Conservation (phyloP, 805 yeast species). For the Candida michaelii region DNA sequence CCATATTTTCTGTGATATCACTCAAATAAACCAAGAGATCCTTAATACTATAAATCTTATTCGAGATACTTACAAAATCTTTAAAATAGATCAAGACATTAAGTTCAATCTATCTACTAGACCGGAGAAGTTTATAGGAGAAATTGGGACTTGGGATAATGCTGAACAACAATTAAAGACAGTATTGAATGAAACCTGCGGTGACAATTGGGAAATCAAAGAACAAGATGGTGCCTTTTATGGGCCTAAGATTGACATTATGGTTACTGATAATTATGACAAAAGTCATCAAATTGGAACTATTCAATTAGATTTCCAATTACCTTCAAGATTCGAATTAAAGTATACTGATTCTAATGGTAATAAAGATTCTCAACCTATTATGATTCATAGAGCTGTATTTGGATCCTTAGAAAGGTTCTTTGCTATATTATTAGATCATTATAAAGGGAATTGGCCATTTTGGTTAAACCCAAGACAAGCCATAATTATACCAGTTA, state of each 20-base stretch:
- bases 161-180: constrained; percentile 71
- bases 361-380: constrained; percentile 63
- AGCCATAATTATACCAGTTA: constrained; percentile 79
- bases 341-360: constrained; percentile 57
- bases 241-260: constrained; percentile 93
- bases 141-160: constrained; percentile 68
- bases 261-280: constrained; percentile 74
- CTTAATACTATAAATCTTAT: constrained; percentile 68
- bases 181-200: constrained; percentile 51
- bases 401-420: constrained; percentile 94
- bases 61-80: constrained; percentile 68
- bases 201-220: constrained; percentile 64
- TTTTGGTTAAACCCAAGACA: constrained; percentile 96
- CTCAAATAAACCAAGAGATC: constrained; percentile 77
- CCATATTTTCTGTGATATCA: constrained; percentile 84
- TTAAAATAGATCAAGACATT: constrained; percentile 60
- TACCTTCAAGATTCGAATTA: constrained; percentile 81
- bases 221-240: constrained; percentile 97
- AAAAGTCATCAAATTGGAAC: constrained; percentile 94
- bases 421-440: constrained; percentile 86
- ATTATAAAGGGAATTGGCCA: constrained; percentile 93
- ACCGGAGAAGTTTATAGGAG: constrained; percentile 71
- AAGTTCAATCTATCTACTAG: constrained; percentile 76
- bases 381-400: constrained; percentile 94
- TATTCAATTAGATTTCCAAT: constrained; percentile 90